Evolutionary conservation across 2,329 filamentous ascomycete species (phyloP).

Genomic region (Fusarium sp.): DNA sequence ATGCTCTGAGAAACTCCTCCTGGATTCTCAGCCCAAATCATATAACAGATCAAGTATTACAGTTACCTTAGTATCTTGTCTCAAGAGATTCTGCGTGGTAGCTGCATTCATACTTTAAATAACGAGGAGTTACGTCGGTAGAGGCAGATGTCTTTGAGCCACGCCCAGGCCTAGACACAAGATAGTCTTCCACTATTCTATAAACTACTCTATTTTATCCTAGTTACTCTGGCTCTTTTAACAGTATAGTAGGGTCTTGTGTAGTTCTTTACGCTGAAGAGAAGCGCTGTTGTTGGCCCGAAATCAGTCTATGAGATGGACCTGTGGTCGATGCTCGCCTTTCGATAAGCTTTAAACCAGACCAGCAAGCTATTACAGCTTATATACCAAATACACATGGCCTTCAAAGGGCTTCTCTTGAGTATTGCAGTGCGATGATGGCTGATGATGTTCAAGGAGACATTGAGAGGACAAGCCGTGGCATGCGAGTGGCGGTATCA

Average conservation of each 20-base stretch:
- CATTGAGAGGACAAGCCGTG: background rate
- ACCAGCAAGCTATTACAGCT: background rate
- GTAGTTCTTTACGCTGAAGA: background rate
- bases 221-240: background rate
- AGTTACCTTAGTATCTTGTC: background rate
- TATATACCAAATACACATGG: accelerated
- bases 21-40: background rate
- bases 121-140: background rate
- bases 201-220: accelerated
- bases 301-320: background rate
- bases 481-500: background rate
- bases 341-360: too few species aligned
- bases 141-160: background rate
- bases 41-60: too few species aligned
- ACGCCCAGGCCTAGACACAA: too few species aligned
- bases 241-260: background rate
- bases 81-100: background rate
- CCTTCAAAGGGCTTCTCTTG: background rate
- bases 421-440: background rate
- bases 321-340: too few species aligned
- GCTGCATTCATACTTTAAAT: too few species aligned
- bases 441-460: background rate
- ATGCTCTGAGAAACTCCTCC: background rate
- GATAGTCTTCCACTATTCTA: background rate
- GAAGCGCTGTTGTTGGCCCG: background rate